Evolutionary conservation across 2,329 filamentous ascomycete species (phyloP).

Genomic region (Pyricularia grisea): DNA sequence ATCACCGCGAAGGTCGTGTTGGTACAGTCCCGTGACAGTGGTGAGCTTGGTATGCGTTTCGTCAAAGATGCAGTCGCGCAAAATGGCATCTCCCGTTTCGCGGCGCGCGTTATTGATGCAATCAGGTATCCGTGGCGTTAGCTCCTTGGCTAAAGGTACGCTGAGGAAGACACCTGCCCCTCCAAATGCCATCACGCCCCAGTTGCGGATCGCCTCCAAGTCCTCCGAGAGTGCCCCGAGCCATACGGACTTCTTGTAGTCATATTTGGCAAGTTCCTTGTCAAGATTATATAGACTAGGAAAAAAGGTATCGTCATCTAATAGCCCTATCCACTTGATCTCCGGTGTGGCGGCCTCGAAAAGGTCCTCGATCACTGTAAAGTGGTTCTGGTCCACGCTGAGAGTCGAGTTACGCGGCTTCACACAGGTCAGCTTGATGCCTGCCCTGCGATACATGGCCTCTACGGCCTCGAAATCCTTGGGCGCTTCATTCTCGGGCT

Average conservation of each 20-base stretch:
- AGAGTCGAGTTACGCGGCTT: slow-evolving; percentile 21
- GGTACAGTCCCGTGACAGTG: slow-evolving; percentile 43
- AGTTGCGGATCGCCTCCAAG: slow-evolving; percentile 36
- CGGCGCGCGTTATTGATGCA: slow-evolving; percentile 35
- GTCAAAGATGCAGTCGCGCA: slow-evolving; percentile 46
- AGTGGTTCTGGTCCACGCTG: slow-evolving; percentile 44
- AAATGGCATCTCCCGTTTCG: slow-evolving; percentile 42
- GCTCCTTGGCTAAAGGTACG: slow-evolving; percentile 35
- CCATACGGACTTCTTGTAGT: slow-evolving; percentile 40
- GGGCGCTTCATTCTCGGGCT: neutral
- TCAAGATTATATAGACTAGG: slow-evolving; percentile 41
- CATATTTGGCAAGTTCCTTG: slow-evolving; percentile 33
- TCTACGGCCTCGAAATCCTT: slow-evolving; percentile 19
- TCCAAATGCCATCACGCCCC: slow-evolving; percentile 51
- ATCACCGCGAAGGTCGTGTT: slow-evolving; percentile 47
- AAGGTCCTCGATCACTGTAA: slow-evolving; percentile 42
- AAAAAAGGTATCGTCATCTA: slow-evolving; percentile 58
- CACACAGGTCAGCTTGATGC: slow-evolving; percentile 17
- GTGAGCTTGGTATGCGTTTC: slow-evolving; percentile 45
- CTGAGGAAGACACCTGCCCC: slow-evolving; percentile 52
- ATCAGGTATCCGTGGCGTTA: slow-evolving; percentile 35
- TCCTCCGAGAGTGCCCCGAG: slow-evolving; percentile 50
- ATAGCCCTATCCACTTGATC: slow-evolving; percentile 45
- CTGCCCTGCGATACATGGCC: slow-evolving; percentile 17
- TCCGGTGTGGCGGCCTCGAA: slow-evolving; percentile 29